Evolutionary conservation across 2,329 filamentous ascomycete genomes (phyloP).

Genomic region (Neurospora sp.): DNA sequence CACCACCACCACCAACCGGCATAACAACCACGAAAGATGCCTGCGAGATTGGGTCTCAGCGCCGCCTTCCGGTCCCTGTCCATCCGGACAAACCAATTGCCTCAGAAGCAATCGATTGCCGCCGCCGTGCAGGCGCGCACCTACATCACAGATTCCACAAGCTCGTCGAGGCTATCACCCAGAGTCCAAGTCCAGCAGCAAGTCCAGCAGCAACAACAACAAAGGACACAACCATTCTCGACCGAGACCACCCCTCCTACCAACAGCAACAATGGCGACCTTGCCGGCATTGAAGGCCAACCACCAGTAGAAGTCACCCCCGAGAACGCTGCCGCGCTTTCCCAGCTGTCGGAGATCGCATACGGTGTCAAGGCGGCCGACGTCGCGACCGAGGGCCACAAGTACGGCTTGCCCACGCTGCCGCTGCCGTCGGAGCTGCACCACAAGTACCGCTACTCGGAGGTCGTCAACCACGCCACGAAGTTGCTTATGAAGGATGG

Average conservation of each 20-base stretch:
- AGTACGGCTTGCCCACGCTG: constrained; percentile 63
- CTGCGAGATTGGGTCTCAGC: constrained; percentile 43
- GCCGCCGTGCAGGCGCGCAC: constrained; percentile 3
- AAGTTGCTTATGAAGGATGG: constrained; percentile 87
- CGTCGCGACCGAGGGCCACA: constrained; percentile 46
- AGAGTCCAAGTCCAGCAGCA: constrained; percentile 7
- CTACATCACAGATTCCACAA: constrained; percentile 1
- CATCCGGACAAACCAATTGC: constrained; percentile 23
- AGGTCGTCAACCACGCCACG: constrained; percentile 76
- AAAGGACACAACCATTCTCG: neutral
- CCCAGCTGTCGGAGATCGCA: constrained; percentile 24
- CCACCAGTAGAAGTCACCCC: constrained; percentile 24
- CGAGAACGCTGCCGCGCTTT: constrained; percentile 34
- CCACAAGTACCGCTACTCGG: constrained; percentile 76
- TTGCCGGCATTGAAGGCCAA: neutral
- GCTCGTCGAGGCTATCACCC: neutral
- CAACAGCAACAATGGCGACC: constrained; percentile 4
- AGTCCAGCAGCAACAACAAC: constrained; percentile 7
- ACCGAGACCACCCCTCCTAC: neutral
- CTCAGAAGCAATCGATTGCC: constrained; percentile 8
- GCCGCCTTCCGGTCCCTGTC: constrained; percentile 32
- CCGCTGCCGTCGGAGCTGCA: constrained; percentile 53
- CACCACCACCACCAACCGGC: neutral
- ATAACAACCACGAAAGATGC: constrained; percentile 31
- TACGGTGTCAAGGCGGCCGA: constrained; percentile 25